Conservation (phyloP, 2,329 filamentous ascomycete genomes). For the Tolypocladium guangdongense region DNA sequence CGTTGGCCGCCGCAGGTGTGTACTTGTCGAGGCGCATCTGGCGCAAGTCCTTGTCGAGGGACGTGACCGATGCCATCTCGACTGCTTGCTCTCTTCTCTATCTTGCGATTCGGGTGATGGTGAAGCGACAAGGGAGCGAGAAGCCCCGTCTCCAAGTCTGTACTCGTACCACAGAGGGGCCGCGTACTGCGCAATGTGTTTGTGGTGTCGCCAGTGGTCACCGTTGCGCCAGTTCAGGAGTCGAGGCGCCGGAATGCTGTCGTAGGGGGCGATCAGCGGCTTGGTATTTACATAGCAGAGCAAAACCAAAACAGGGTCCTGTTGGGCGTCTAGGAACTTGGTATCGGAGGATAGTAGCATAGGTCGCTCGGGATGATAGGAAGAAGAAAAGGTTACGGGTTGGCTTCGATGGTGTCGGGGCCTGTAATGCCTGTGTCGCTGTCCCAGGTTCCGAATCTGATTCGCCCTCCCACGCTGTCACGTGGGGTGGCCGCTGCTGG, state of each 20-base stretch:
- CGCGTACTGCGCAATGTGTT: neutral
- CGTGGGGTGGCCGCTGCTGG: no score
- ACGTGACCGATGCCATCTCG: slow-evolving; percentile 83
- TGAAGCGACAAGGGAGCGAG: neutral
- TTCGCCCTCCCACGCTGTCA: no score
- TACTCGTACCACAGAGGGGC: neutral
- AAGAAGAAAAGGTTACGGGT: neutral
- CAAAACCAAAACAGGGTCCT: neutral
- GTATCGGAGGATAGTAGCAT: neutral
- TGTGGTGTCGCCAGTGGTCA: neutral
- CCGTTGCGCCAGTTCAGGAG: neutral
- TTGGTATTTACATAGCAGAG: slow-evolving; percentile 8
- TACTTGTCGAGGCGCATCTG: slow-evolving; percentile 87
- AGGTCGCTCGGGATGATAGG: neutral
- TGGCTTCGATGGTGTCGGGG: neutral
- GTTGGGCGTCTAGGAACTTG: neutral
- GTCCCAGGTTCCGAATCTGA: no score
- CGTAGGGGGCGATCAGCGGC: slow-evolving; percentile 2
- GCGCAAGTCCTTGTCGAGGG: slow-evolving; percentile 90
- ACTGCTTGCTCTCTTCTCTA: neutral
- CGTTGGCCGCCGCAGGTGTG: slow-evolving; percentile 79
- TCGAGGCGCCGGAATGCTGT: slow-evolving; percentile 6
- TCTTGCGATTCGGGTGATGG: neutral
- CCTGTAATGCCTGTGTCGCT: no score
- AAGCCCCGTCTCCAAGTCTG: neutral